Evolutionary conservation across 306 rosid genomes (phyloP).

Genomic region (Purshia tridentata): DNA sequence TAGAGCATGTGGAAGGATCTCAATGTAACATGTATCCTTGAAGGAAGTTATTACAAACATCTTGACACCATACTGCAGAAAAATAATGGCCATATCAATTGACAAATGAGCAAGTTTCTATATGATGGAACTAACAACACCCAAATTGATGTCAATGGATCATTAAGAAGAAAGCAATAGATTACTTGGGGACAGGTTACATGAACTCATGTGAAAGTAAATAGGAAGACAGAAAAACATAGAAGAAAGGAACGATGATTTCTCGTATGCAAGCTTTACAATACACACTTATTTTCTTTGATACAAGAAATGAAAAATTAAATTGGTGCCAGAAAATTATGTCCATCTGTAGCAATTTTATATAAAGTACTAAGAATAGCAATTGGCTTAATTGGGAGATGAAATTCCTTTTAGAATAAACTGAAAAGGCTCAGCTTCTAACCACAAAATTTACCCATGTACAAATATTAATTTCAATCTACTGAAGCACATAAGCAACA

Average conservation of each 20-base stretch:
- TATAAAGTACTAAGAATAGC: background rate
- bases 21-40: conserved; percentile 86
- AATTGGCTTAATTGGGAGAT: background rate
- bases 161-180: background rate
- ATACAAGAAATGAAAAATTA: background rate
- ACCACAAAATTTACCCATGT: background rate
- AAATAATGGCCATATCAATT: conserved; percentile 23
- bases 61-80: conserved; percentile 87
- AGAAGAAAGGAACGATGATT: background rate
- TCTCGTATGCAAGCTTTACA: background rate
- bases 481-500: background rate
- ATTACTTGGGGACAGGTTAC: background rate
- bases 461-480: background rate
- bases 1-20: conserved; percentile 76
- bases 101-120: background rate
- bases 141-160: background rate
- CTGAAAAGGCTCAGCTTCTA: background rate
- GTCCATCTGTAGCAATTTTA: background rate
- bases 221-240: background rate
- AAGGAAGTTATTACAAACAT: conserved; percentile 89
- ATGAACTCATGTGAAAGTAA: background rate
- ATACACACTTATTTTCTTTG: background rate
- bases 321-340: too few relatives aligned
- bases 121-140: background rate
- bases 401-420: background rate